phyloP scores from a whole-genome alignment of 257 asterid species.

The Ligustrum vulgare region DNA sequence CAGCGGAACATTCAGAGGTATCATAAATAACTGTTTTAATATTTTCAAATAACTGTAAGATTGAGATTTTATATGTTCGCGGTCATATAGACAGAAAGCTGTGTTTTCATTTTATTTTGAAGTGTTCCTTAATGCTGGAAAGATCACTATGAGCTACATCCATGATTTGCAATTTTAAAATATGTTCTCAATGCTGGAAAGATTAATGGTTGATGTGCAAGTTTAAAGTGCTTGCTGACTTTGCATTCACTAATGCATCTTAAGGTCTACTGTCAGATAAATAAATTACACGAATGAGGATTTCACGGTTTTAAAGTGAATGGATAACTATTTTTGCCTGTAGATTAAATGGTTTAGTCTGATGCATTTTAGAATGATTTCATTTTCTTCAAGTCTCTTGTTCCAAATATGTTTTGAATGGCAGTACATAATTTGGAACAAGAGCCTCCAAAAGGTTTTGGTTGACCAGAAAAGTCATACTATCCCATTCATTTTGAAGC shows the following conservation, averaged over 20 bases:
- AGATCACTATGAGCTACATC: not conserved
- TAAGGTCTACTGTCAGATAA: not conserved
- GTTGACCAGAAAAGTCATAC: not conserved
- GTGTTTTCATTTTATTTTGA: not conserved
- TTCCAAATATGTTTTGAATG: not conserved
- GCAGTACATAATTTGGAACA: not conserved
- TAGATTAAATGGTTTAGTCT: not conserved
- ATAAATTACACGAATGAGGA: not conserved
- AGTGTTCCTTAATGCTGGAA: not conserved
- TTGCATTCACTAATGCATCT: conserved; percentile 1
- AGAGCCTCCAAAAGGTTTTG: conserved; percentile 6
- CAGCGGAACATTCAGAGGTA: conserved; percentile 43
- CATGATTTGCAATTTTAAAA: not conserved
- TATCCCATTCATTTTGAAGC: conserved; percentile 1
- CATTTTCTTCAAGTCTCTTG: not conserved
- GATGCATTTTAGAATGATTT: not conserved
- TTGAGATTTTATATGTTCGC: not conserved
- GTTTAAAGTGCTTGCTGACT: conserved; percentile 10
- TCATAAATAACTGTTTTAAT: conserved; percentile 11
- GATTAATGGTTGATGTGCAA: conserved; percentile 1
- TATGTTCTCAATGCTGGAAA: not conserved
- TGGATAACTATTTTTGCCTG: not conserved
- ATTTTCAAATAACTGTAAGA: conserved; percentile 5
- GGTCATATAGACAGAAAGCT: not conserved
- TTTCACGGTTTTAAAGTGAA: not conserved